Percentiles rank a stretch among this genome's conserved stretches.
Evolutionary conservation across 805 yeast species (phyloP).

Genomic region (Ogataea allantospora): DNA sequence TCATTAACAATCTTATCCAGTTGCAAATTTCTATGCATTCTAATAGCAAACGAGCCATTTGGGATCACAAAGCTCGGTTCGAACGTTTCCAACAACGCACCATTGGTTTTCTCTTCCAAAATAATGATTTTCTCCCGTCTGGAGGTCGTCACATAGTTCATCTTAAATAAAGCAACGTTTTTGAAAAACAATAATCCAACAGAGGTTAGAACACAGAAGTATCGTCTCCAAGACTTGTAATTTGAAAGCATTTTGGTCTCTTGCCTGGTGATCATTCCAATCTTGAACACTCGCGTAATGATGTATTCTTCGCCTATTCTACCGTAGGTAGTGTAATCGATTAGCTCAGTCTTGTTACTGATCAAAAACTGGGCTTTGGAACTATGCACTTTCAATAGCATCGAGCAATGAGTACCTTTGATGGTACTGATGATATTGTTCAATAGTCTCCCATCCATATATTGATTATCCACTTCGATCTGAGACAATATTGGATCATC

Average conservation of each 20-base stretch:
- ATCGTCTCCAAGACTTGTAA: constrained; percentile 40
- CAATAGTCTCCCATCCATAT: constrained; percentile 18
- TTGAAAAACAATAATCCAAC: constrained; percentile 49
- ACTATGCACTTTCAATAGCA: constrained; percentile 28
- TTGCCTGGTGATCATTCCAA: constrained; percentile 40
- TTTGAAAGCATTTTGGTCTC: constrained; percentile 34
- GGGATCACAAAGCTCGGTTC: constrained; percentile 29
- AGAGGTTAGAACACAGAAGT: constrained; percentile 48
- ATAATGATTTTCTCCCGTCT: constrained; percentile 23
- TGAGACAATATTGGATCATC: constrained; percentile 11
- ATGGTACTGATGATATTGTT: constrained; percentile 17
- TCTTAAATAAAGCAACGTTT: constrained; percentile 35
- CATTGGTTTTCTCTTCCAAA: constrained; percentile 27
- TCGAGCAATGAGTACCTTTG: constrained; percentile 18
- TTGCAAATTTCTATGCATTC: constrained; percentile 26
- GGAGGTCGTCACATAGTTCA: constrained; percentile 24
- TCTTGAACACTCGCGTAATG: constrained; percentile 38
- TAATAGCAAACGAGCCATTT: constrained; percentile 29
- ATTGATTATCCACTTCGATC: constrained; percentile 7
- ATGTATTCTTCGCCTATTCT: constrained; percentile 22
- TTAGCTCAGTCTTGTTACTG: constrained; percentile 14
- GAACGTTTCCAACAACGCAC: constrained; percentile 23
- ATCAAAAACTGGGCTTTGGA: constrained; percentile 27
- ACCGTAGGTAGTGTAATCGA: constrained; percentile 10
- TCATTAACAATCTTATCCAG: constrained; percentile 26